Evolutionary conservation across 345 rosid genomes (phyloP), one percentile per base, ranked within the genome.

Genomic region (Citrus unshiu): DNA sequence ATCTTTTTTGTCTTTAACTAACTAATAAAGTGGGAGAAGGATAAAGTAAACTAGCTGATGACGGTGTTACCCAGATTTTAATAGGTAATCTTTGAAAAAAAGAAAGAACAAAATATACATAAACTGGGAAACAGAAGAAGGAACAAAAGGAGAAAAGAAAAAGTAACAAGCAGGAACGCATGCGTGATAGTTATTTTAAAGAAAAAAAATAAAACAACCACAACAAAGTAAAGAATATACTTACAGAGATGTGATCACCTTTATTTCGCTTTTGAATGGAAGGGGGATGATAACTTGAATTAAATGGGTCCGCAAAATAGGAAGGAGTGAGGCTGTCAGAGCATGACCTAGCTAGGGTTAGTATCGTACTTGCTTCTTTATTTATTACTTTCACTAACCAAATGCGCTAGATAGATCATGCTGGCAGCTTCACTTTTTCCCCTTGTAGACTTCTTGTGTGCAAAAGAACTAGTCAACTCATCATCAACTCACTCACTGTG

Each of bases 371-470:
- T 16, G 58, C 21, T 27, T 13, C 10, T 5, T 39, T 8, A 1
- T 0, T n/a, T 46, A 46, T 46, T 46, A 12, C 6, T 4, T 6
- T 27, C 24, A 35, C 84, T 68, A 88, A 85, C 93, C 90, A 64
- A 54, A 54, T 54, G 18, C 7, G 58, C 58, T 54, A 88, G 90
- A 81, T 89, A 93, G 95, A 93, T 93, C 97, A 93, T 91, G 97
- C 97, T 93, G 95, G 95, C 95, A 93, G 95, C 95, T 91, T 93
- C 97, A 93, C 97, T 84, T 83, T 73, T 93, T 93, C 97, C 97
- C 97, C 76, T 81, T 72, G 88, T 59, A 85, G 84, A 85, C 89
- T 79, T 51, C 57, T 68, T 70, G 9, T 16, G 18, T 12, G 16
- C 9, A 6, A 21, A 35, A 10, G 43, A 49, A 10, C 29, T 30